phyloP scores from a whole-genome alignment of 371 early-diverging fungal species.

The Synchytrium microbalum region DNA sequence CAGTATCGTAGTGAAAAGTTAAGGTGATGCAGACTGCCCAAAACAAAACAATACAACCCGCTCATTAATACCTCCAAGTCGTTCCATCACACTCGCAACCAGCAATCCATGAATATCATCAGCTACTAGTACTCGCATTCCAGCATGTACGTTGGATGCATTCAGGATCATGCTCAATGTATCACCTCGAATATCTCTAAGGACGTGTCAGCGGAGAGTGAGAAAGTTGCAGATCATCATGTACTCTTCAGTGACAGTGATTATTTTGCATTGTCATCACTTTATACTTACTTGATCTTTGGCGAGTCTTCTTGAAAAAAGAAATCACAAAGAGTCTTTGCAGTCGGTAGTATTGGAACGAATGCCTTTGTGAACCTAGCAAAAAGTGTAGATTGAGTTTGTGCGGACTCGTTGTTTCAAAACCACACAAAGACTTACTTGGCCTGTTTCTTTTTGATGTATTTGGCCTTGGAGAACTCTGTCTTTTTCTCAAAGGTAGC shows the following conservation, averaged over 20 bases:
- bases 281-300: constrained; percentile 57
- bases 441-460: constrained; percentile 83
- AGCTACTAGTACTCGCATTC: constrained; percentile 61
- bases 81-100: constrained; percentile 68
- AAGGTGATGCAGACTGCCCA: neutral
- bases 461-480: constrained; percentile 92
- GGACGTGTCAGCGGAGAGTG: constrained; percentile 1
- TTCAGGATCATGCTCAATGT: constrained; percentile 85
- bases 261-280: neutral
- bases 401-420: neutral
- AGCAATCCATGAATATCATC: constrained; percentile 88
- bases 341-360: constrained; percentile 68
- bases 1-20: too few relatives aligned
- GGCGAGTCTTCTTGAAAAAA: constrained; percentile 69
- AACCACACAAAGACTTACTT: constrained; percentile 48
- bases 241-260: neutral
- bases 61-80: constrained; percentile 54
- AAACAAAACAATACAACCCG: neutral
- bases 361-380: constrained; percentile 76
- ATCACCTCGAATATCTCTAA: constrained; percentile 76
- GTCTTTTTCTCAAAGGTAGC: constrained; percentile 84
- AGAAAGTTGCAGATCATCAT: neutral
- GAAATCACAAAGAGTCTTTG: constrained; percentile 67
- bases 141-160: constrained; percentile 69
- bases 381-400: constrained; percentile 1